phyloP scores from a whole-genome alignment of 495 filamentous ascomycete species.

The Schizothecium vesticola region DNA sequence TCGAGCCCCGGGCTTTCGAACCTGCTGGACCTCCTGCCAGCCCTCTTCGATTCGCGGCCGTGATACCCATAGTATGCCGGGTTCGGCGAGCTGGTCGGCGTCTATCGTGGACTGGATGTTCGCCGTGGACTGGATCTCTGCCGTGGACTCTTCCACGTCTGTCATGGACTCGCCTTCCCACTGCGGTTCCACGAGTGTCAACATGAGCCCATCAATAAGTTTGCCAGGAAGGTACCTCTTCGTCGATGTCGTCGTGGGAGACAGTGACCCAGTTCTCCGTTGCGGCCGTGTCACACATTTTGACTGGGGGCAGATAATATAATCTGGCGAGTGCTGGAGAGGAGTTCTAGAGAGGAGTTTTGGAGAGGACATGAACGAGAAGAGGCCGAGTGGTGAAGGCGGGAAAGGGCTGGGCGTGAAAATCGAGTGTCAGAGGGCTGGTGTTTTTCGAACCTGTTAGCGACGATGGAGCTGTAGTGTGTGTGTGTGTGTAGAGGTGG shows the following conservation, averaged over 20 bases:
- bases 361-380: not conserved
- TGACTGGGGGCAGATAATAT: not conserved
- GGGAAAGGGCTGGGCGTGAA: too few relatives aligned
- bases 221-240: not conserved
- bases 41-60: not conserved
- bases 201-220: too few relatives aligned
- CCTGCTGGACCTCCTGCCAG: not conserved
- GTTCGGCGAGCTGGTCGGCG: not conserved
- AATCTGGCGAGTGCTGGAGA: too few relatives aligned
- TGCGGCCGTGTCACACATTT: not conserved
- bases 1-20: not conserved
- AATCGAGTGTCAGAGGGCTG: not conserved
- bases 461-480: not conserved
- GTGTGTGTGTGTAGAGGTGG: not conserved
- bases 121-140: not conserved
- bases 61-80: not conserved
- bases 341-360: not conserved
- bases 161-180: too few relatives aligned
- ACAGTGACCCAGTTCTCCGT: not conserved
- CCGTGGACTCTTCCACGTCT: not conserved
- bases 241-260: too few relatives aligned
- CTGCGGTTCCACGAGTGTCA: too few relatives aligned
- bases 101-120: not conserved
- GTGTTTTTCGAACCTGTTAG: not conserved
- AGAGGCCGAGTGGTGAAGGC: too few relatives aligned